These are phyloP conservation scores for Exophiala oligosperma DNA, from an alignment of 2,329 filamentous ascomycete species.

Conservation along the genomic window DNA sequence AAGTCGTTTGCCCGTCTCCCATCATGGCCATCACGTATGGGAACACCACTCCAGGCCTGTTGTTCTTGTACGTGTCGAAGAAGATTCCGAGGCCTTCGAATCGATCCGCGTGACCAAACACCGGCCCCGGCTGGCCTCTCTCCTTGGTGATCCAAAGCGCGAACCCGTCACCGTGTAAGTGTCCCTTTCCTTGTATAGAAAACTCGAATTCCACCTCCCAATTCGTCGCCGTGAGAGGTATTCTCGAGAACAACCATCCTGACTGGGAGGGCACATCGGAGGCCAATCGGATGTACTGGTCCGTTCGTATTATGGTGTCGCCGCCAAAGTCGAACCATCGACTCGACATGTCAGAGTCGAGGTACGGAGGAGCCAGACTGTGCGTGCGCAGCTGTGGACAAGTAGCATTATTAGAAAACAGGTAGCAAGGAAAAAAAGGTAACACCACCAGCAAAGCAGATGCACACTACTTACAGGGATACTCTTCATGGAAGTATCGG, in stretches of 20 bases:
- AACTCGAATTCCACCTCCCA: conserved; percentile 99
- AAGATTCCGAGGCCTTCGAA: conserved; percentile 96
- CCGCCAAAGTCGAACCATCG: conserved; percentile 99
- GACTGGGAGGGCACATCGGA: conserved; percentile 86
- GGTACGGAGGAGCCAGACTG: conserved; percentile 81
- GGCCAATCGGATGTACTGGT: conserved; percentile 85
- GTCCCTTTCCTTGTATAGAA: conserved; percentile 84
- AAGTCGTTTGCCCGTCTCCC: conserved; percentile 82
- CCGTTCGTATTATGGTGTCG: conserved; percentile 78
- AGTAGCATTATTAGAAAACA: conserved; percentile 15
- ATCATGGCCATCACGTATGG: conserved; percentile 99
- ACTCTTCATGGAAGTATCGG: conserved; percentile 59
- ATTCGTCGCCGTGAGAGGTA: conserved; percentile 94
- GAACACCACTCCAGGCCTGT: conserved; percentile 90
- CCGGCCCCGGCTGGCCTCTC: conserved; percentile 73
- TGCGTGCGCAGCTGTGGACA: conserved; percentile 74
- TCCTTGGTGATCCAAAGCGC: conserved; percentile 98
- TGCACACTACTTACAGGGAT: conserved; percentile 58
- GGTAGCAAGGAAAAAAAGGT: not conserved
- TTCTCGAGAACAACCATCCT: conserved; percentile 91
- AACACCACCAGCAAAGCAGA: not conserved
- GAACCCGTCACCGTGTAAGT: conserved; percentile 93
- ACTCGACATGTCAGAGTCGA: conserved; percentile 97
- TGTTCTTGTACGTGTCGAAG: conserved; percentile 99
- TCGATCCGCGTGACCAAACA: conserved; percentile 83